Evolutionary conservation across 805 yeast species (phyloP).

Genomic region (Hanseniaspora lachancei): DNA sequence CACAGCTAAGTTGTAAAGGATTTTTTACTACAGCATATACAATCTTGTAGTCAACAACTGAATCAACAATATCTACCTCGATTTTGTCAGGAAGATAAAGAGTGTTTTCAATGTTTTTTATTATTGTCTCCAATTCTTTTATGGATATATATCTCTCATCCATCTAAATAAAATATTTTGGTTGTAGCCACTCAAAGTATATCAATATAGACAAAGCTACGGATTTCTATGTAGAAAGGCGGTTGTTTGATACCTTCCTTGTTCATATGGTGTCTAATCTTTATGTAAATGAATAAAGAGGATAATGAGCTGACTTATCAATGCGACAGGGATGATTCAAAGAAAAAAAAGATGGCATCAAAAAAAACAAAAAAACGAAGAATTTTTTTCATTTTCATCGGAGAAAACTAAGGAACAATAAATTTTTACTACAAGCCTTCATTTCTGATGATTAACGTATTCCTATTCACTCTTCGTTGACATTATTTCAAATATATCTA

Average conservation of each 20-base stretch:
- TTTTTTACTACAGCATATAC: conserved; percentile 20
- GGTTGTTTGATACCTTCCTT: background rate
- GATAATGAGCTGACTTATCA: background rate
- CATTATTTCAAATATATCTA: background rate
- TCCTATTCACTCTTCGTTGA: background rate
- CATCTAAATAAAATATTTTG: background rate
- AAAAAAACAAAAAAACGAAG: background rate
- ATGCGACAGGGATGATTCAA: background rate
- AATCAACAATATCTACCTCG: conserved; percentile 14
- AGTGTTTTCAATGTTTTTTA: conserved; percentile 21
- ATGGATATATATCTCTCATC: background rate
- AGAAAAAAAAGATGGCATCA: background rate
- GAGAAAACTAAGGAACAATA: background rate
- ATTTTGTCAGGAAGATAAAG: conserved; percentile 22
- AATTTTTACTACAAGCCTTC: background rate
- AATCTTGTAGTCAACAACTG: conserved; percentile 17
- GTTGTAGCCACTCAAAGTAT: too few relatives aligned
- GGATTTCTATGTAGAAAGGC: too few relatives aligned
- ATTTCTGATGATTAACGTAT: background rate
- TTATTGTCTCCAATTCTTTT: conserved; percentile 12
- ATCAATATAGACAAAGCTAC: background rate
- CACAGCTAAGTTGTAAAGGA: conserved; percentile 23
- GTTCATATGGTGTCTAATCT: background rate
- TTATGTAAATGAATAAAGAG: background rate
- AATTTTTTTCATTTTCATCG: background rate